phyloP scores from a whole-genome alignment of 768 basidiomycete species.

The Boletellus sp. region DNA sequence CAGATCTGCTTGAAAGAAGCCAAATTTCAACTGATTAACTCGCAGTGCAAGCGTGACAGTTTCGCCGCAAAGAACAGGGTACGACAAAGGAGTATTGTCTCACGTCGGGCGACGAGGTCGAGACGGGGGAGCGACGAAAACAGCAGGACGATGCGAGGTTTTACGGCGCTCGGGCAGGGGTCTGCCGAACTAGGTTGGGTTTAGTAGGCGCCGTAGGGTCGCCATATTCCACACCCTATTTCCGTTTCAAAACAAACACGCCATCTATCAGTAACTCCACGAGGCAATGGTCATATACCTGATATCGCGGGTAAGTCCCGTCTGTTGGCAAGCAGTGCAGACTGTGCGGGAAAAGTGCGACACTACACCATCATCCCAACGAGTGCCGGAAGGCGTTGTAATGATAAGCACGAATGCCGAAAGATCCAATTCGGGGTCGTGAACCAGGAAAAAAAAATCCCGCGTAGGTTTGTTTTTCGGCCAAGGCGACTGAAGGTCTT shows the following conservation, averaged over 20 bases:
- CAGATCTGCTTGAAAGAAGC: neutral
- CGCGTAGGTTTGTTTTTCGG: neutral
- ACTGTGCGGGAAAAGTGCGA: conserved; percentile 8
- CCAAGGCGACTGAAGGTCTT: neutral
- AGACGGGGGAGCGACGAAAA: neutral
- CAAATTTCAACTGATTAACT: neutral
- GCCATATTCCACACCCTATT: conserved; percentile 13
- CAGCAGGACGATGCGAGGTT: neutral
- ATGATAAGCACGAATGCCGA: neutral
- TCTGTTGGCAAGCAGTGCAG: neutral
- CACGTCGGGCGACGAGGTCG: neutral
- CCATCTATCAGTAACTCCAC: conserved; percentile 22
- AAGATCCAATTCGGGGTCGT: neutral
- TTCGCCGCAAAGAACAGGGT: neutral
- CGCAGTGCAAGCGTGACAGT: neutral
- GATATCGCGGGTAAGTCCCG: conserved; percentile 3
- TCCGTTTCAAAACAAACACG: conserved; percentile 15
- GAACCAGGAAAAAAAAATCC: neutral
- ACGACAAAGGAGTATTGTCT: neutral
- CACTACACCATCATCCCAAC: neutral
- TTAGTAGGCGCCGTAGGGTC: conserved; percentile 13
- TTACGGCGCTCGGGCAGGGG: conserved; percentile 3
- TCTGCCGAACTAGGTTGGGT: conserved; percentile 1
- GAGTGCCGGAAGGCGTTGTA: neutral
- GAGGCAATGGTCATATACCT: conserved; percentile 19